Conservation (phyloP, 2,329 filamentous ascomycete genomes). For the Microdochium nivale region DNA sequence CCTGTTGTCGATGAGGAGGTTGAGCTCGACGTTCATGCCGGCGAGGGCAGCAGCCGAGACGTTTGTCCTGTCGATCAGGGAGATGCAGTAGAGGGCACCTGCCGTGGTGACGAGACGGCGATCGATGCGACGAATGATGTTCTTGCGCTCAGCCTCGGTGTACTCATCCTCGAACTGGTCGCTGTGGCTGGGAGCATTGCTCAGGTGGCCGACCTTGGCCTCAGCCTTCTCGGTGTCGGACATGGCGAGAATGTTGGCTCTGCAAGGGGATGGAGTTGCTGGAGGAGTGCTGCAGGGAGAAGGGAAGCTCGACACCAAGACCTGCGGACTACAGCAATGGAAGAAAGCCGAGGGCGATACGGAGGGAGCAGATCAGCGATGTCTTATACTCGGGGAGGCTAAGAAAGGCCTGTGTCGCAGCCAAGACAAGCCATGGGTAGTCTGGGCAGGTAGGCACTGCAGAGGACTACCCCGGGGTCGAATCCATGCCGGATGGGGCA, state of each 20-base stretch:
- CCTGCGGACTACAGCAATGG: neutral
- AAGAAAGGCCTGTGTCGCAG: neutral
- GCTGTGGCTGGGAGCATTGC: neutral
- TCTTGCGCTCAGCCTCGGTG: constrained; percentile 43
- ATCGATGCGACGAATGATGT: constrained; percentile 64
- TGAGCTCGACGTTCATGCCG: constrained; percentile 43
- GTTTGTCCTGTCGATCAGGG: constrained; percentile 73
- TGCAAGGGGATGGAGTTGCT: neutral
- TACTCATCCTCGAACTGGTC: neutral
- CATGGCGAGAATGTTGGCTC: neutral
- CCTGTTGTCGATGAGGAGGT: constrained; percentile 30
- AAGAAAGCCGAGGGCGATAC: neutral
- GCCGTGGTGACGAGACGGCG: constrained; percentile 52
- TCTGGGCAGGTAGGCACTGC: neutral
- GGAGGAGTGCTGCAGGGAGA: neutral
- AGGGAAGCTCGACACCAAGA: neutral
- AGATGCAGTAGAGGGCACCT: constrained; percentile 64
- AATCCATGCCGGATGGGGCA: neutral
- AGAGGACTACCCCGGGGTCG: neutral
- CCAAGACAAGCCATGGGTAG: neutral
- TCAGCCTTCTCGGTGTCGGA: neutral
- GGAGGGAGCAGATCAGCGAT: neutral
- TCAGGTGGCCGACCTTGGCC: neutral
- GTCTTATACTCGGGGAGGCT: neutral
- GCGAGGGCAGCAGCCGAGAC: constrained; percentile 66